Percentiles rank a stretch among this genome's conserved stretches.
phyloP scores from a whole-genome alignment of 2,329 filamentous ascomycete genomes.

The Aspergillus persii region DNA sequence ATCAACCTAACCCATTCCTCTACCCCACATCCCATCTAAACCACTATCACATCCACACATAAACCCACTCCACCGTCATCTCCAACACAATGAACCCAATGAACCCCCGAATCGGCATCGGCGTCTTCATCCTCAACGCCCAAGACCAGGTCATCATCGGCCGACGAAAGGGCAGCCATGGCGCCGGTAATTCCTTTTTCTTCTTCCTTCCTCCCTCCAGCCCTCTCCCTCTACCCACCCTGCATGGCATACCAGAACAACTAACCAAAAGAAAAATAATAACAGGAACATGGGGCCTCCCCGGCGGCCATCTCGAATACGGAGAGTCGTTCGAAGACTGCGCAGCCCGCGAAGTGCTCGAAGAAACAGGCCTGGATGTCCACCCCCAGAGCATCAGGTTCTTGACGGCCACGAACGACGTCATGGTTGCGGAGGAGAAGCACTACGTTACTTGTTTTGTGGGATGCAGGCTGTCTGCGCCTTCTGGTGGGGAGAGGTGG shows the following conservation, averaged over 20 bases:
- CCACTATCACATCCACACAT: too few species aligned
- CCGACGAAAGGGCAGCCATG: constrained; percentile 15
- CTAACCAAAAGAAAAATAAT: not conserved
- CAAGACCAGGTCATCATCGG: constrained; percentile 15
- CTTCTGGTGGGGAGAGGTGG: not conserved
- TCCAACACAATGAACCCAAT: constrained; percentile 2
- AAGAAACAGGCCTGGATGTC: constrained; percentile 67
- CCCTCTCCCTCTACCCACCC: too few species aligned
- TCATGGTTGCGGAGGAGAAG: constrained; percentile 59
- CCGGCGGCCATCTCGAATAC: constrained; percentile 73
- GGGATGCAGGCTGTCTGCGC: constrained; percentile 44
- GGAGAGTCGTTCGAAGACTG: constrained; percentile 63
- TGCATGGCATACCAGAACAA: not conserved
- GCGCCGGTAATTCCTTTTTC: constrained; percentile 7
- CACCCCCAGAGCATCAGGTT: constrained; percentile 46
- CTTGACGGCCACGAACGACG: constrained; percentile 64
- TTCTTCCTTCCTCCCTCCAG: too few species aligned
- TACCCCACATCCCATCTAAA: not conserved
- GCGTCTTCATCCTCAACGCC: constrained; percentile 14
- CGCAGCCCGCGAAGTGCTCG: constrained; percentile 64
- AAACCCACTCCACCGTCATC: too few species aligned
- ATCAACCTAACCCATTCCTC: too few species aligned
- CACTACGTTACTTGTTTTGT: constrained; percentile 77
- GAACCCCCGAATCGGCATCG: constrained; percentile 12
- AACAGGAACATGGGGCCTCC: constrained; percentile 62